Base-by-base conservation (phyloP, 306 rosid species). In the Dryas drummondii region DNA sequence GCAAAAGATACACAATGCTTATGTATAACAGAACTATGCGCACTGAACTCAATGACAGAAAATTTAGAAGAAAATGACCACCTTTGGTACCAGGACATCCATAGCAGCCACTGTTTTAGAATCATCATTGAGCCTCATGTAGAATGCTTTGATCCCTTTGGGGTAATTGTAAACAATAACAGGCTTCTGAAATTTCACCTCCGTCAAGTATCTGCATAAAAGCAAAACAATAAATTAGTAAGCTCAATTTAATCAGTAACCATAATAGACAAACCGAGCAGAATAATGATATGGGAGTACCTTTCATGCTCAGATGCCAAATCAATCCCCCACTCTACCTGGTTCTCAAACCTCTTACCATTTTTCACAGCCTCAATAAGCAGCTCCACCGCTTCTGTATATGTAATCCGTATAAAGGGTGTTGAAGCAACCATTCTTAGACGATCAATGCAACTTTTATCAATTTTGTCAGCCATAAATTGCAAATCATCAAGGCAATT, bases 31-130 rank as follows among this genome's bases (percentile, higher is more conserved):
- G 48, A 71, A n/a, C 44, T 5, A 50, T 4, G 60, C 41, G 22
- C 72, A 56, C 16, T 32, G 22, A 22, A 56, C 9, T 47, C 3
- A 13, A 12, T 12, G 13, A 37, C 51, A 66, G 14, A 16, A 78
- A 51, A 57, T 16, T 10, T 6, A 45, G n/a, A 67, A 32, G 56
- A 68, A n/a, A 65, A 54, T 26, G 37, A 22, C 50, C 71, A 96
- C 98, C 98, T 92, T 96, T 27, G 99, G 99, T 48, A 92, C 98
- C 72, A 96, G 93, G 47, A 96, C 99, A 86, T 96, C 99, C 98
- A 96, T 96, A 16, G 97, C 99, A 76, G 99, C 97, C 76, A 96
- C 98, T 2, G 97, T 96, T 81, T 92, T 89, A 8, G 27, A 73
- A 77, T 96, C 97, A 61, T 96, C 98, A 69, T 96, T 96, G 83